Base-by-base conservation (phyloP, 805 yeast species). In the Myxozyma sirexii region DNA sequence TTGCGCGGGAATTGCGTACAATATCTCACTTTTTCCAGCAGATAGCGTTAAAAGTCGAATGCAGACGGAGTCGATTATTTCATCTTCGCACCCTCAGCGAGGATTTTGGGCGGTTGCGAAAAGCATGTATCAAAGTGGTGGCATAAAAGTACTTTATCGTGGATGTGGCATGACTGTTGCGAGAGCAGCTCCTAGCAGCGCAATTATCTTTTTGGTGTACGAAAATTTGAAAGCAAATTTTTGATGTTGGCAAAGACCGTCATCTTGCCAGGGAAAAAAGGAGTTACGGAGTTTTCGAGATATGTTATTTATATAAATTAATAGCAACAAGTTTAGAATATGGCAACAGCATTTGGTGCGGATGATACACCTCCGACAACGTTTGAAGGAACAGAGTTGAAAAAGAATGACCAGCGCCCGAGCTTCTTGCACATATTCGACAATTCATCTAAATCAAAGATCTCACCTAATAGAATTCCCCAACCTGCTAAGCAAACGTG, bases 151-250 rank as follows among this genome's bases (percentile, higher is more conserved):
- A 2, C 82, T 93, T 57, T 93, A 92, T 69, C 82, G 88, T 59
- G 98, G 98, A 0, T 76, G 92, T 57, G 89, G 93, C 0, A 86
- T 93, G 57, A 90, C 97, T 0, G 74, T 90, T 59, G 64, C 84
- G 4, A 83, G 97, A 70, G 90, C 96, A 0, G 82, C 89, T 1
- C 98, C 98, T 0, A 91, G 97, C 2, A 89, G 90, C 69, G 97
- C 97, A 1, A 79, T 86, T 7, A 90, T 92, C 29, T 93, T 93
- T 75, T 84, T 86, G 67, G 80, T 85, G 3, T 92, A 90, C 71
- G 97, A 92, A 38, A 47, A 56, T 31, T 43, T 62, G 42, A 60
- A 57, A 38, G 43, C 54, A 13, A 31, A 17, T n/a, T 61, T 67
- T 42, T 67, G 81, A 7, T 79, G 80, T n/a, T 15, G 26, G n/a